Evolutionary conservation across 345 rosid species (phyloP).

Genomic region (Eucalyptus lansdowneana): DNA sequence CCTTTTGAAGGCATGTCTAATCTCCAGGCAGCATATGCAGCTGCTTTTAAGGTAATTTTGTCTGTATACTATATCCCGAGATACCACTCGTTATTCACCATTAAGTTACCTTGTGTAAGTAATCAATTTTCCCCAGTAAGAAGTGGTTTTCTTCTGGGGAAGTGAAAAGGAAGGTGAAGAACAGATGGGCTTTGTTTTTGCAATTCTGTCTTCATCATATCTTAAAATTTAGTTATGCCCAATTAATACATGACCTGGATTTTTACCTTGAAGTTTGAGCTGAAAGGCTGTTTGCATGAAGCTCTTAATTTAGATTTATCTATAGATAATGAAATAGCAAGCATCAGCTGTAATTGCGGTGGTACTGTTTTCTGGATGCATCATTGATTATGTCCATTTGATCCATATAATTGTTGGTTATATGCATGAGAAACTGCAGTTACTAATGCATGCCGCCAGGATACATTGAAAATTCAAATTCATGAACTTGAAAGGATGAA

Average conservation of each 20-base stretch:
- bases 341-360: background rate
- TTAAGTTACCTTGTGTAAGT: background rate
- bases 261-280: background rate
- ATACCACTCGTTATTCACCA: background rate
- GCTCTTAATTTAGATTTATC: background rate
- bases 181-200: background rate
- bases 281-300: background rate
- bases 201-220: background rate
- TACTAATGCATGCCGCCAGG: background rate
- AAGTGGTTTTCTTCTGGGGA: background rate
- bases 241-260: background rate
- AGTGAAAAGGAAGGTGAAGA: background rate
- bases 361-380: too few species aligned
- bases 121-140: background rate
- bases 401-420: background rate
- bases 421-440: background rate
- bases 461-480: background rate
- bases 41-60: slow-evolving; percentile 78
- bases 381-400: background rate
- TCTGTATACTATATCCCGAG: background rate
- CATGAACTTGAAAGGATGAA: background rate
- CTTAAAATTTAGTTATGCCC: background rate
- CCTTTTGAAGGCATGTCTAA: slow-evolving; percentile 99
- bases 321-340: background rate
- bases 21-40: slow-evolving; percentile 99